Evolutionary conservation across 2,329 filamentous ascomycete species (phyloP), one percentile per base, ranked within the genome.

Genomic region (Fusarium devonianum): DNA sequence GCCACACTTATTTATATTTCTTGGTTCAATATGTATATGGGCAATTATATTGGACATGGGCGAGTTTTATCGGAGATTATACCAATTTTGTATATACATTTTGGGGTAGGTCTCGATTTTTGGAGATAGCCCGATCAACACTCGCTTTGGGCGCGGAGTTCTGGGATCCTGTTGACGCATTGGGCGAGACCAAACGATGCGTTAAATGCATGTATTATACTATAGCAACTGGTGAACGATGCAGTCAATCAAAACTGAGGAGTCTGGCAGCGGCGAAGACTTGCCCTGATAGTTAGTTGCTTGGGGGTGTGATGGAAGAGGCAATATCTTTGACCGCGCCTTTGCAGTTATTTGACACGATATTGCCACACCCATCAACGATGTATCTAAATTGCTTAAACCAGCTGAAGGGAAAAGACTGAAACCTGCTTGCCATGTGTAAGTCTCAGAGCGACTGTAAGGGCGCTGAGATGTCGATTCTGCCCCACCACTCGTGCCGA

Each of bases 11-110:
- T 21, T 46, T 39, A 30, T 23, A 49, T 63, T 63, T 38, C 46
- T 42, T 48, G 38, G 38, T 49, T 53, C 29, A 21, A 47, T 60
- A 56, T 54, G 34, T 46, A 32, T 34, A 39, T 51, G 41, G 33
- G 45, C 22, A 45, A 51, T 30, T 28, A 35, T 35, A 19, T 38
- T 43, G 37, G 43, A 46, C 26, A 52, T 33, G 50, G 50, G 41
- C 34, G 25, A 49, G 33, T 25, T 45, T 42, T 41, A 38, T 46
- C 36, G 34, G 55, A 53, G 32, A 49, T 43, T 61, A 54, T 64
- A 64, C 62, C 62, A 59, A 60, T 60, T 58, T 48, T 65, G 49
- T 62, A 62, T 18, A 62, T 51, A 42, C 51, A 50, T 36, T 60
- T 63, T 53, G 38, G 45, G 37, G 40, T 14, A 40, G 41, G 32